Conservation (phyloP, 2,329 filamentous ascomycete genomes). For the Stenocarpella maydis region DNA sequence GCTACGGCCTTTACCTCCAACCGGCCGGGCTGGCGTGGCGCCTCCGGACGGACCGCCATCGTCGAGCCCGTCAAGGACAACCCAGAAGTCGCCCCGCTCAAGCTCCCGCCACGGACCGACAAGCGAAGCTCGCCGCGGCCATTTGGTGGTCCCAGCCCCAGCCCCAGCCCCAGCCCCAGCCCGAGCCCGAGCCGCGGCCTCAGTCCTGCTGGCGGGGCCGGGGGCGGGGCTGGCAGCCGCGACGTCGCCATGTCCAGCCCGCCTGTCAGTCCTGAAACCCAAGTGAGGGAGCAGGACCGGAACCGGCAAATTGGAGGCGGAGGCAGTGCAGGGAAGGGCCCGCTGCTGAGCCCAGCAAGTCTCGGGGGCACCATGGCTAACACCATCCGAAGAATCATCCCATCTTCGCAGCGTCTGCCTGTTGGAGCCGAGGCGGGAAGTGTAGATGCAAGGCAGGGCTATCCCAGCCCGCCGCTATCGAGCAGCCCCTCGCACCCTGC, state of each 20-base stretch:
- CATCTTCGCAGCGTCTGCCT: conserved; percentile 43
- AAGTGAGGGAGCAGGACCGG: conserved; percentile 41
- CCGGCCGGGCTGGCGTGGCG: conserved; percentile 74
- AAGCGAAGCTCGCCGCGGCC: conserved; percentile 48
- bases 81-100: conserved; percentile 62
- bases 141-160: conserved; percentile 31
- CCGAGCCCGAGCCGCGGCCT: conserved; percentile 21
- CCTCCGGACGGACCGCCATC: conserved; percentile 72
- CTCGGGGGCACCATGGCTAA: conserved; percentile 37
- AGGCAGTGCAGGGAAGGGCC: conserved; percentile 25
- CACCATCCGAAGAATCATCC: conserved; percentile 48
- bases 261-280: conserved; percentile 43
- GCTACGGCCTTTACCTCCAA: conserved; percentile 47
- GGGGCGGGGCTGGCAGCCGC: neutral
- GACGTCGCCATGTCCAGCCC: conserved; percentile 39
- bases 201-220: neutral
- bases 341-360: conserved; percentile 25
- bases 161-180: conserved; percentile 25
- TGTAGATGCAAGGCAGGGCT: conserved; percentile 38
- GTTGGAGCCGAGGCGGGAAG: conserved; percentile 38
- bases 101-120: conserved; percentile 60
- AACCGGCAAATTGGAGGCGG: conserved; percentile 36
- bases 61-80: conserved; percentile 72
- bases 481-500: conserved; percentile 38
- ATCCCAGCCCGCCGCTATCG: conserved; percentile 51